phyloP scores from a whole-genome alignment of 306 rosid genomes.

The Oemleria cerasiformis region DNA sequence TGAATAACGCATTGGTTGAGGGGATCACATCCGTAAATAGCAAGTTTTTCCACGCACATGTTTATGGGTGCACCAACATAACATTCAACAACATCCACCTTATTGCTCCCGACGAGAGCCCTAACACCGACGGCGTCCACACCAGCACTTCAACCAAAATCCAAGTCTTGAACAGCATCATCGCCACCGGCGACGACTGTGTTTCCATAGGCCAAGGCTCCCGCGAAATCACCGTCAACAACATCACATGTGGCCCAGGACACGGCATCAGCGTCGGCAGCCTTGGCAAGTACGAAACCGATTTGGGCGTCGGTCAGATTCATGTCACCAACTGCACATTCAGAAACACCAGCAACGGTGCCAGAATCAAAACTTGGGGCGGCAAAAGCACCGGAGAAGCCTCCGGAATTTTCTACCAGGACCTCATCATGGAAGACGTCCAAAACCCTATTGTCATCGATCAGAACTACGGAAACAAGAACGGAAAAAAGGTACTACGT shows the following conservation, averaged over 20 bases:
- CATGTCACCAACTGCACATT: conserved; percentile 50
- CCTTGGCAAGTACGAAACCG: conserved; percentile 57
- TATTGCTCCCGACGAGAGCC: conserved; percentile 55
- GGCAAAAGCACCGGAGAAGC: conserved; percentile 35
- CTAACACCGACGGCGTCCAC: conserved; percentile 82
- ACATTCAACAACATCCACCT: conserved; percentile 26
- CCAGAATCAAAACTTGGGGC: conserved; percentile 63
- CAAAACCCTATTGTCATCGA: conserved; percentile 58
- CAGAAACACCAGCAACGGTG: conserved; percentile 57
- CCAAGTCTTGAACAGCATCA: conserved; percentile 28
- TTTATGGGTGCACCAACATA: conserved; percentile 28
- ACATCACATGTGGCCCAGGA: conserved; percentile 70
- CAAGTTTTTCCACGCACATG: conserved; percentile 51
- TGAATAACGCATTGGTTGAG: conserved; percentile 35
- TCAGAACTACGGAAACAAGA: conserved; percentile 46
- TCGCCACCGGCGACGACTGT: conserved; percentile 80
- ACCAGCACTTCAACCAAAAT: conserved; percentile 31
- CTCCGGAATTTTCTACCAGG: conserved; percentile 36
- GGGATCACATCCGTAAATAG: conserved; percentile 51
- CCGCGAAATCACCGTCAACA: conserved; percentile 22
- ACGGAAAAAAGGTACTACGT: background rate
- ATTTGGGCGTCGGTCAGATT: conserved; percentile 34
- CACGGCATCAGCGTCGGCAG: conserved; percentile 70
- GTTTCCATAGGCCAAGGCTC: conserved; percentile 51
- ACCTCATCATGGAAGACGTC: conserved; percentile 43